Base-by-base conservation (phyloP, 2,329 filamentous ascomycete species). In the Rutstroemia sp. region DNA sequence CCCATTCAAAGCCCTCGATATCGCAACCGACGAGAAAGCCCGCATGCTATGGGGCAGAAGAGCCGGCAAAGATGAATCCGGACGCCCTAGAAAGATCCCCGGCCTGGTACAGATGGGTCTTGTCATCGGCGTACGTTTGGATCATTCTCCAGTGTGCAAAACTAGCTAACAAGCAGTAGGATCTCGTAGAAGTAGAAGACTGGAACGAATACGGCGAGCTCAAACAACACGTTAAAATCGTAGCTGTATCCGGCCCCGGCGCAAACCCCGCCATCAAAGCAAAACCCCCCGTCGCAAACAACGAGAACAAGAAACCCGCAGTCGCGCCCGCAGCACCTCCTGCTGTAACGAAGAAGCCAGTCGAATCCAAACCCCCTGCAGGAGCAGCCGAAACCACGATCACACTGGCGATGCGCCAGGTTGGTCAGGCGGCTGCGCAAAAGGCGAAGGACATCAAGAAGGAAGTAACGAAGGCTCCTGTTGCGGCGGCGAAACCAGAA, bases 161-260 rank as follows among this genome's bases (percentile, higher is more conserved):
- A 45, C 61, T 68, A 50, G 27, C 27, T 30, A 30, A 30, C 27
- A 67, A 54, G 16, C 44, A 47, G 42, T 62, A 96, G 92, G 94
- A 96, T 70, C 80, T 96, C 50, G 87, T 92, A 61, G 87, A 97
- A 72, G 84, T 97, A 61, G 94, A 99, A 73, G 94, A 99, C 70
- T 97, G 92, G 94, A 99, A 99, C 76, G 94, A 99, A 72, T 96
- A 95, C 73, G 91, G 91, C 73, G 92, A 97, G 74, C 81, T 99
- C 60, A 90, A 91, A 72, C 83, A 92, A 73, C 87, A 92, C 66
- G 83, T 51, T n/a, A 60, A 54, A 48, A 58, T 49, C 37, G 55
- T 47, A 10, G 46, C 49, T 51, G 55, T 47, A 34, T 52, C 46
- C 2, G 48, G 60, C 25, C 59, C 67, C 16, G 58, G 65, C 17